Conservation (phyloP, 441 rosid species). For the Daphne laureola region DNA sequence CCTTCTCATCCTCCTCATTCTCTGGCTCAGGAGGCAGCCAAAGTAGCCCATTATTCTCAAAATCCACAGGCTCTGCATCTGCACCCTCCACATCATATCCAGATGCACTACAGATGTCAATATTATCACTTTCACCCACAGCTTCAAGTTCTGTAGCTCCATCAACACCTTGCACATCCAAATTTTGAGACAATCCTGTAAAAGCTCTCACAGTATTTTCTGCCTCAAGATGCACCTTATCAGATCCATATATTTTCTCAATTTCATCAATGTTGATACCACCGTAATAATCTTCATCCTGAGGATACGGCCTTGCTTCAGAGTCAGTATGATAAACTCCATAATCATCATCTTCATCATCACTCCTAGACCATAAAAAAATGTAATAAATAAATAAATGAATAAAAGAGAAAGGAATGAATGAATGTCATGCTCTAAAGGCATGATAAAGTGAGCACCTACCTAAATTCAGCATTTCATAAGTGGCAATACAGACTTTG, state of each 20-base stretch:
- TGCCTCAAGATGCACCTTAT: slow-evolving; percentile 32
- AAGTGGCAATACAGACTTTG: too few species aligned
- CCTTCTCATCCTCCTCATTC: slow-evolving; percentile 71
- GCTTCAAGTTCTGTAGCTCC: slow-evolving; percentile 24
- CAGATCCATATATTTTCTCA: slow-evolving; percentile 27
- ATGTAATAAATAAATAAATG: too few species aligned
- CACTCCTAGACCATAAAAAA: slow-evolving; percentile 42
- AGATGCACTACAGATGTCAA: slow-evolving; percentile 35
- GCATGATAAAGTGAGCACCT: not conserved
- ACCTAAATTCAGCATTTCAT: too few species aligned
- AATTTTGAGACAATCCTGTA: slow-evolving; percentile 31
- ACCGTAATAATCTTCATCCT: slow-evolving; percentile 36
- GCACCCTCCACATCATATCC: slow-evolving; percentile 34
- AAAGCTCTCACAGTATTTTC: slow-evolving; percentile 22
- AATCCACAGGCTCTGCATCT: slow-evolving; percentile 48
- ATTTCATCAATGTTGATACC: slow-evolving; percentile 28
- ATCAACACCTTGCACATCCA: slow-evolving; percentile 26
- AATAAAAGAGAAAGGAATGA: slow-evolving; percentile 15
- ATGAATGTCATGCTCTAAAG: slow-evolving; percentile 2
- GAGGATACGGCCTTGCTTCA: slow-evolving; percentile 30
- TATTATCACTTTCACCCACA: slow-evolving; percentile 22
- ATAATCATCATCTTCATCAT: slow-evolving; percentile 54
- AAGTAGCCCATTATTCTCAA: slow-evolving; percentile 48
- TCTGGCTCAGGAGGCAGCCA: slow-evolving; percentile 81
- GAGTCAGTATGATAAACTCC: slow-evolving; percentile 37